phyloP scores from a whole-genome alignment of 805 yeast species.

The Metschnikowia lachancei region DNA sequence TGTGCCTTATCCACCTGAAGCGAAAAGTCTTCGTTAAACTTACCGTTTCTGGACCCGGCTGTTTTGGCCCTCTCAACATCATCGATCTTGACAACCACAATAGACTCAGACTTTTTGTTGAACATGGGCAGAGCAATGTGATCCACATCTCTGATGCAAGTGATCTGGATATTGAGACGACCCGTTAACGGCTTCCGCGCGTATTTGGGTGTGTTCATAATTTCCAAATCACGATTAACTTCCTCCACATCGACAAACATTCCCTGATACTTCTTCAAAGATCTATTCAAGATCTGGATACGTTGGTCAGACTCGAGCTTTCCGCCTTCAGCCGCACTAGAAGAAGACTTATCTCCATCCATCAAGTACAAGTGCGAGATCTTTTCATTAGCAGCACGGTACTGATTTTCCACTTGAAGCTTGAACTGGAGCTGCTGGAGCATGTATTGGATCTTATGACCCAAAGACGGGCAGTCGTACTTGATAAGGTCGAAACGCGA shows the following conservation, averaged over 20 bases:
- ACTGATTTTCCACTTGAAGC: slow-evolving; percentile 89
- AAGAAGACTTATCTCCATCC: slow-evolving; percentile 86
- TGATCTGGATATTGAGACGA: slow-evolving; percentile 64
- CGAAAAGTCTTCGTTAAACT: slow-evolving; percentile 80
- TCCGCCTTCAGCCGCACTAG: slow-evolving; percentile 87
- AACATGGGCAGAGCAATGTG: slow-evolving; percentile 85
- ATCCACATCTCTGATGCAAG: slow-evolving; percentile 83
- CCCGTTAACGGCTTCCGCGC: slow-evolving; percentile 87
- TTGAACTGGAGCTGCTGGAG: slow-evolving; percentile 91
- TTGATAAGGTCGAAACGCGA: slow-evolving; percentile 79
- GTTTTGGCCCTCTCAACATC: slow-evolving; percentile 82
- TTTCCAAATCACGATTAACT: slow-evolving; percentile 61
- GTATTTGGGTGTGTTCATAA: slow-evolving; percentile 65
- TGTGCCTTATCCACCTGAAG: slow-evolving; percentile 86
- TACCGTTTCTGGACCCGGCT: slow-evolving; percentile 68
- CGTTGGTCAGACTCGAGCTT: slow-evolving; percentile 79
- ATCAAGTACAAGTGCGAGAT: slow-evolving; percentile 78
- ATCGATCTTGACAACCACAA: slow-evolving; percentile 77
- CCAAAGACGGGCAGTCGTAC: slow-evolving; percentile 90
- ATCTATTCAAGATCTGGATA: slow-evolving; percentile 75
- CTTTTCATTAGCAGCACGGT: slow-evolving; percentile 88
- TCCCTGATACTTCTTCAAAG: slow-evolving; percentile 84
- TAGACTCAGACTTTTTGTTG: slow-evolving; percentile 74
- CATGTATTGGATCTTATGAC: slow-evolving; percentile 94
- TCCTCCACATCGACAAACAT: slow-evolving; percentile 76